Evolutionary conservation across 225 moss, liverwort and hornwort species (phyloP).

Genomic region (Marchantia paleacea): DNA sequence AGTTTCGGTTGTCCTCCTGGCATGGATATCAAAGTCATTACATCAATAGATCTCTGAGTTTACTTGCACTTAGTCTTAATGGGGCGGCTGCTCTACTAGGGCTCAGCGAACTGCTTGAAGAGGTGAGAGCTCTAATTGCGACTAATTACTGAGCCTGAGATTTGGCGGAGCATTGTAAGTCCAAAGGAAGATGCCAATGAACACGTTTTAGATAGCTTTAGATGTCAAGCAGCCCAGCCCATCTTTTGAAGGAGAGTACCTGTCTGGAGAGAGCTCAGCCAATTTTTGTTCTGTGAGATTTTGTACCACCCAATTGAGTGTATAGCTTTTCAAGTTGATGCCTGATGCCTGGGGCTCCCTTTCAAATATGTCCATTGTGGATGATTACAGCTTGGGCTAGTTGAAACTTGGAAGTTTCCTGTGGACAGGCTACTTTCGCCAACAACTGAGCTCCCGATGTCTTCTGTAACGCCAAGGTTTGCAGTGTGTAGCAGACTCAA

Average conservation of each 20-base stretch:
- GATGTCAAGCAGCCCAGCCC: background rate
- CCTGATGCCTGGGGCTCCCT: background rate
- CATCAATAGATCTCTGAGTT: background rate
- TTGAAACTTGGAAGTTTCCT: background rate
- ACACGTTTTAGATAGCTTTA: background rate
- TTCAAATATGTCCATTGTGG: background rate
- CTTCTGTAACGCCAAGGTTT: background rate
- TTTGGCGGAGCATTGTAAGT: background rate
- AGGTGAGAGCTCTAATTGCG: background rate
- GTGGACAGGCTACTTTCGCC: background rate
- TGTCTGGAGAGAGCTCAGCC: background rate
- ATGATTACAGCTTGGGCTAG: background rate
- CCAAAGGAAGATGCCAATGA: background rate
- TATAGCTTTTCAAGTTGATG: slow-evolving; percentile 13
- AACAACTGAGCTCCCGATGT: background rate
- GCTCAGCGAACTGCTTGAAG: background rate
- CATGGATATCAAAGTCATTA: background rate
- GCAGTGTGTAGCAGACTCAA: background rate
- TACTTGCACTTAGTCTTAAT: background rate
- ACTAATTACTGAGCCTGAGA: background rate
- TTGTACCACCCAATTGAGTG: slow-evolving; percentile 17
- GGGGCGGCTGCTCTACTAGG: background rate
- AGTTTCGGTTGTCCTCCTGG: background rate
- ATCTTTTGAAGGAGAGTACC: background rate
- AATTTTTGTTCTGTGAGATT: slow-evolving; percentile 10